Base-by-base conservation (phyloP, 768 basidiomycete species). In the Leccinum broughii region DNA sequence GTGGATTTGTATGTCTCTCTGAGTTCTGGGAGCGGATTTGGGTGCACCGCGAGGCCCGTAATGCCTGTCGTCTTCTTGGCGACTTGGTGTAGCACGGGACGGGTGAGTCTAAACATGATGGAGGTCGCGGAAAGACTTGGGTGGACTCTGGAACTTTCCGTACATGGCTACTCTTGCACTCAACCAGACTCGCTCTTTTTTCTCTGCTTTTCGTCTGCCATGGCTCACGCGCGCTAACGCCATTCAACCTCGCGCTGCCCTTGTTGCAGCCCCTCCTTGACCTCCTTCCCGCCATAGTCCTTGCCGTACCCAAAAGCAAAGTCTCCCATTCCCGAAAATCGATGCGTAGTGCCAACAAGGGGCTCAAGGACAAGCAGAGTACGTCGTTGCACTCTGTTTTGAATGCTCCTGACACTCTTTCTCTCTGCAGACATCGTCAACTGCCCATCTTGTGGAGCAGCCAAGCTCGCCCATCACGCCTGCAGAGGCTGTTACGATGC, bases 291-390 rank as follows among this genome's bases (percentile, higher is more conserved):
- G 83, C 94, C 1, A 86, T 95, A 72, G 78, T 98, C 20, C 84
- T 94, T 48, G 94, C 95, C 26, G 96, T 96, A 2, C 96, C 96
- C 26, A 98, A 98, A 77, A 90, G 89, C 73, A 95, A 95, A 77
- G 83, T 87, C 11, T 94, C 95, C 0, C 95, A 98, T 76, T 94
- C 93, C 22, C 82, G 92, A 55, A 98, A 98, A 75, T 83, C 89
- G n/a, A 96, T 96, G 94, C 83, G 95, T 46, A 87, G 86, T 63
- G 90, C 95, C 15, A 94, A 95, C 75, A 98, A 98, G 75, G 94
- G 95, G 1, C 77, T 97, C 68, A 93, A 95, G 74, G 95, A 98
- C 76, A 95, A 93, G 74, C 87, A 87, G 61, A 94, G 96, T 94
- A 76, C 8, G 64, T 61, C 34, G 2, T 28, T 9, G 13, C 56